Conservation (phyloP, 2,329 filamentous ascomycete genomes). For the Trichoderma arundinaceum region DNA sequence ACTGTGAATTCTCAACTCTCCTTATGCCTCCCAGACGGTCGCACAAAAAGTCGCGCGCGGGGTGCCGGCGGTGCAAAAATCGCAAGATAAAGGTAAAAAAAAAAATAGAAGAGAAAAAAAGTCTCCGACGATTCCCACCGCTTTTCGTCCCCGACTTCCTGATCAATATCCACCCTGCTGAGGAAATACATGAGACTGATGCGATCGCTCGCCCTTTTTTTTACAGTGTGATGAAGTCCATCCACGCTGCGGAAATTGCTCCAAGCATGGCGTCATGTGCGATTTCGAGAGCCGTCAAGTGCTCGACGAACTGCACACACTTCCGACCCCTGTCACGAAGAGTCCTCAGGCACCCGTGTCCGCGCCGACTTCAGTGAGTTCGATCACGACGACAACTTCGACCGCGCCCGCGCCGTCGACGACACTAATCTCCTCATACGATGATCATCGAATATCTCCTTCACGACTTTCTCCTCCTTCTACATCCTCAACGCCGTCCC, state of each 20-base stretch:
- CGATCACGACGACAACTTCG: constrained; percentile 35
- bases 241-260: constrained; percentile 68
- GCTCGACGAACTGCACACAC: constrained; percentile 51
- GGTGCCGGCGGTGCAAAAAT: constrained; percentile 69
- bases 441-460: constrained; percentile 26
- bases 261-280: constrained; percentile 69
- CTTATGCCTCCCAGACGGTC: constrained; percentile 68
- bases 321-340: constrained; percentile 44
- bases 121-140: background rate
- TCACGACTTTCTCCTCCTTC: constrained; percentile 26
- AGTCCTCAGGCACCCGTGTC: constrained; percentile 19
- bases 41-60: constrained; percentile 72
- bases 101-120: background rate
- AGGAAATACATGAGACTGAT: constrained; percentile 11
- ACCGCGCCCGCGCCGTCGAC: constrained; percentile 29
- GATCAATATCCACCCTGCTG: background rate
- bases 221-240: constrained; percentile 68
- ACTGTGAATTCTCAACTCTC: constrained; percentile 36
- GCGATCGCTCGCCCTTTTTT: background rate
- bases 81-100: constrained; percentile 69
- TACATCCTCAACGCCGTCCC: constrained; percentile 30
- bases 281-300: constrained; percentile 64
- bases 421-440: constrained; percentile 2
- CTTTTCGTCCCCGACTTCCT: background rate
- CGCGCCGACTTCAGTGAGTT: constrained; percentile 25